Conservation (phyloP, 2,329 filamentous ascomycete species). For the Xenoacremonium recifei region DNA sequence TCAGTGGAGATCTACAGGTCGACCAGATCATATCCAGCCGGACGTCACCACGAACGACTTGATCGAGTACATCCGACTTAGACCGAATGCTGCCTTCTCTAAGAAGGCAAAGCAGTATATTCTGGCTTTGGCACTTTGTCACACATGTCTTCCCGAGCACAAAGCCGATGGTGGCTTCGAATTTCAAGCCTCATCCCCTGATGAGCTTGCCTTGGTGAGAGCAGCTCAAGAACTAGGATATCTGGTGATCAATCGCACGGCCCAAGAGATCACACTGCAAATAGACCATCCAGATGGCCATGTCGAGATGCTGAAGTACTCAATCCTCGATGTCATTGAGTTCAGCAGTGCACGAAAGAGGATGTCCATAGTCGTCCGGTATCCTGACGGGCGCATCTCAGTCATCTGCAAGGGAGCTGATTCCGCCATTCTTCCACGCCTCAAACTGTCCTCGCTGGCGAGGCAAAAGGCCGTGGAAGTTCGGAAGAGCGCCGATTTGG, state of each 20-base stretch:
- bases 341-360: constrained; percentile 87
- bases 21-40: constrained; percentile 50
- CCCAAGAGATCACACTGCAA: constrained; percentile 61
- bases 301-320: constrained; percentile 61
- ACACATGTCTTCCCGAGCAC: constrained; percentile 84
- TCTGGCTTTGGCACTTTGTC: constrained; percentile 80
- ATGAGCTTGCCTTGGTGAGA: constrained; percentile 81
- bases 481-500: constrained; percentile 60
- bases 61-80: constrained; percentile 71
- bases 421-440: constrained; percentile 73
- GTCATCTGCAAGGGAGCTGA: constrained; percentile 91
- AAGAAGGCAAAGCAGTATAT: constrained; percentile 80
- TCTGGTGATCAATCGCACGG: constrained; percentile 70
- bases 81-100: constrained; percentile 75
- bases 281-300: constrained; percentile 37
- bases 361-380: constrained; percentile 88
- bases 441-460: constrained; percentile 72
- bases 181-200: constrained; percentile 87
- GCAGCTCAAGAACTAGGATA: constrained; percentile 86
- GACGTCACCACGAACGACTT: constrained; percentile 70
- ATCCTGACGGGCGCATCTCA: constrained; percentile 77
- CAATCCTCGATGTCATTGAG: constrained; percentile 84
- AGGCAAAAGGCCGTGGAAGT: constrained; percentile 69
- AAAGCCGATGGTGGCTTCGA: constrained; percentile 64
- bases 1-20: constrained; percentile 48